A percentile compares a stretch with the other conserved stretches of the same genome.
These are phyloP conservation scores for Fusarium sp. DNA, from an alignment of 2,329 filamentous ascomycete species.

Conservation along the genomic window DNA sequence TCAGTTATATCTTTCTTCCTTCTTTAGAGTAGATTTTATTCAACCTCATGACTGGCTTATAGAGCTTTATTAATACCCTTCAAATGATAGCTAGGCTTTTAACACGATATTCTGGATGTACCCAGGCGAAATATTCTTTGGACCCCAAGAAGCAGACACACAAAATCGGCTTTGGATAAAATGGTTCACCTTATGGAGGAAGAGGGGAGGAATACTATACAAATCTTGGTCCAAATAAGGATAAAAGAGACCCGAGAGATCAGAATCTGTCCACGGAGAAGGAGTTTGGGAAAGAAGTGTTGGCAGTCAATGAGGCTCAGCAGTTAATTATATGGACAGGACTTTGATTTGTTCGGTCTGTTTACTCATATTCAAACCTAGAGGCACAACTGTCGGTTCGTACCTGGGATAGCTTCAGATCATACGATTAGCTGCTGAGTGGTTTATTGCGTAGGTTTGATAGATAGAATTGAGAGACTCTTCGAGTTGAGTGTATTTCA, in stretches of 20 bases:
- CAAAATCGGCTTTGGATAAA: not conserved
- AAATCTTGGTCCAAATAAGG: constrained; percentile 1
- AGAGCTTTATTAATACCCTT: not conserved
- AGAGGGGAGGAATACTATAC: not conserved
- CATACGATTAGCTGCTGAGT: no score
- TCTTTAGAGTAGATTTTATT: no score
- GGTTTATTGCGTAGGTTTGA: no score
- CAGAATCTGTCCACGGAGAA: not conserved
- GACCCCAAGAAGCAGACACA: not conserved
- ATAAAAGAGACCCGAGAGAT: not conserved
- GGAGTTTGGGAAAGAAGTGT: not conserved
- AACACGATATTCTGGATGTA: not conserved
- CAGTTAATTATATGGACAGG: no score
- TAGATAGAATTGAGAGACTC: no score
- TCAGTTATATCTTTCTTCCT: no score
- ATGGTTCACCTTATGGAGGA: not conserved
- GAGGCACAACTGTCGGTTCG: no score
- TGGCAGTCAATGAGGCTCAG: constrained; percentile 28
- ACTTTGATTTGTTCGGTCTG: no score
- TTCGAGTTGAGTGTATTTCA: no score
- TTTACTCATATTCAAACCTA: no score
- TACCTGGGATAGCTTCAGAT: no score
- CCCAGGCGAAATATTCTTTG: not conserved
- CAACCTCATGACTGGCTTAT: no score
- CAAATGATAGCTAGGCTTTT: not conserved